phyloP scores from a whole-genome alignment of 129 eudicot genomes.

The Dittrichia graveolens region DNA sequence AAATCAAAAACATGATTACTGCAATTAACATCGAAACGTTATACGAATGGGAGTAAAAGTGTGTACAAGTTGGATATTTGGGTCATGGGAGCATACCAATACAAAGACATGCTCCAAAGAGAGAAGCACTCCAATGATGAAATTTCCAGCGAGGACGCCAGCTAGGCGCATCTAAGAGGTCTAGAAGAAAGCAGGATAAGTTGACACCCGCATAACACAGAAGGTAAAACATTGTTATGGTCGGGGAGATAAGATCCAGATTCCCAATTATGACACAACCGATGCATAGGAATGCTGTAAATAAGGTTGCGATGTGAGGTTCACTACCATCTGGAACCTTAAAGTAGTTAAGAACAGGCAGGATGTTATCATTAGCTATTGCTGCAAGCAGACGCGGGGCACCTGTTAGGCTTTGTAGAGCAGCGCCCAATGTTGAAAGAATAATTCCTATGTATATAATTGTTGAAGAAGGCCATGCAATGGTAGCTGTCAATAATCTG shows the following conservation, averaged over 20 bases:
- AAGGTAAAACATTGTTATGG: slow-evolving; percentile 95
- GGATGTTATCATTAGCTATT: slow-evolving; percentile 94
- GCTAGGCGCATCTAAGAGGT: slow-evolving; percentile 98
- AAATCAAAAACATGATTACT: slow-evolving; percentile 91
- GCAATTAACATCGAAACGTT: slow-evolving; percentile 25
- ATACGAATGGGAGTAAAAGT: not conserved
- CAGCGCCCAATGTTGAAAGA: slow-evolving; percentile 97
- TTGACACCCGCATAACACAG: slow-evolving; percentile 96
- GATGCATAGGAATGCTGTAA: slow-evolving; percentile 94
- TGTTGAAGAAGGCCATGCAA: slow-evolving; percentile 94
- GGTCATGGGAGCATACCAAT: slow-evolving; percentile 49
- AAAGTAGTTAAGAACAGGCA: slow-evolving; percentile 95
- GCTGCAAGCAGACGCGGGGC: slow-evolving; percentile 99
- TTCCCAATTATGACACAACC: slow-evolving; percentile 96
- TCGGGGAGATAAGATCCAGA: slow-evolving; percentile 92
- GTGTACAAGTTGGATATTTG: slow-evolving; percentile 39
- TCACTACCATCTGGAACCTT: slow-evolving; percentile 93
- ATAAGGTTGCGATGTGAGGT: slow-evolving; percentile 87
- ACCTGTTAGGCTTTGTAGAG: slow-evolving; percentile 93
- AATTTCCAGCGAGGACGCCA: slow-evolving; percentile 99
- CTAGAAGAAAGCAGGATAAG: slow-evolving; percentile 96
- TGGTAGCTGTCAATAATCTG: slow-evolving; percentile 95
- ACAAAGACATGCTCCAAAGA: slow-evolving; percentile 91
- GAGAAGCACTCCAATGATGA: slow-evolving; percentile 99
- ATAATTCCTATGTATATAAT: slow-evolving; percentile 90